Evolutionary conservation across 2,329 filamentous ascomycete genomes (phyloP).

Genomic region (Ophiosphaerella herpotricha): DNA sequence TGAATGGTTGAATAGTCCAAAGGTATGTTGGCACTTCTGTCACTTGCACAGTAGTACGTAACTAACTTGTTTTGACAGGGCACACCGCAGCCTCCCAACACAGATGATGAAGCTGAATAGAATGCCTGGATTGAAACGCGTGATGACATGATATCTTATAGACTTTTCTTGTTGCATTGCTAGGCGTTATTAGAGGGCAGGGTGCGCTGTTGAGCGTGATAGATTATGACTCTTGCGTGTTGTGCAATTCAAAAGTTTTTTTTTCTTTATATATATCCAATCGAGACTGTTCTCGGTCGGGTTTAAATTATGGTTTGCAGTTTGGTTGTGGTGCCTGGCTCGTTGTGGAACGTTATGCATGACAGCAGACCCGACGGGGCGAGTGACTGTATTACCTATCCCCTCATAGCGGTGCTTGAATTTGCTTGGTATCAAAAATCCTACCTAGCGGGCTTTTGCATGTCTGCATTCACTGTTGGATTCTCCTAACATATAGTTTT

Average conservation of each 20-base stretch:
- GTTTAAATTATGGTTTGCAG: no score
- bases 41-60: background rate
- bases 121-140: conserved; percentile 9
- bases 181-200: conserved; percentile 19
- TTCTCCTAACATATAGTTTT: no score
- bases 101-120: conserved; percentile 48
- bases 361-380: no score
- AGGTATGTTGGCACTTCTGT: conserved; percentile 32
- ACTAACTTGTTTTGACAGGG: conserved; percentile 37
- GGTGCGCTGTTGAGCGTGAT: background rate
- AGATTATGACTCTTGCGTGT: conserved; percentile 3
- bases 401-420: no score
- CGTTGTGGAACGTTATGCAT: no score
- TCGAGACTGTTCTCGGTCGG: background rate
- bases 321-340: no score
- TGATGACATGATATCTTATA: conserved; percentile 20
- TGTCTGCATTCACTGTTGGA: no score
- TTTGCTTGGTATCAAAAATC: no score
- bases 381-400: no score
- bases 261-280: background rate
- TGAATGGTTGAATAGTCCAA: conserved; percentile 75
- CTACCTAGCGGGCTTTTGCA: no score
- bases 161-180: conserved; percentile 15
- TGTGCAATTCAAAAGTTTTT: conserved; percentile 2
- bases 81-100: conserved; percentile 47